phyloP scores from a whole-genome alignment of 805 yeast species.

The Saccharomycopsis fibuligera region DNA sequence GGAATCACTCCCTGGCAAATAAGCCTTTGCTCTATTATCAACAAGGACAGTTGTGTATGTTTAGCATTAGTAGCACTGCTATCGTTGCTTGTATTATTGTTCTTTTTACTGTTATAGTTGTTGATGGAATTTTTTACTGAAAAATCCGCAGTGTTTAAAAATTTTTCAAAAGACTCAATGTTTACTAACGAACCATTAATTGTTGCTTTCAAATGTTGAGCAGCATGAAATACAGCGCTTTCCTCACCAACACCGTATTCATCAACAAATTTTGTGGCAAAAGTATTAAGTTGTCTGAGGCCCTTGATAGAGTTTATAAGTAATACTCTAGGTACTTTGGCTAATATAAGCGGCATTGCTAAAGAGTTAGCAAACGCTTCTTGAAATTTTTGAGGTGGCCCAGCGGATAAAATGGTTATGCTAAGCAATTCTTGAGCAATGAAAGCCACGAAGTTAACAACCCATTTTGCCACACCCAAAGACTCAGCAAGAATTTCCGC shows the following conservation, averaged over 20 bases:
- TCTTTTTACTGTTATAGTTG: background rate
- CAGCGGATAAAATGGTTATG: conserved; percentile 1
- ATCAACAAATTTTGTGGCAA: conserved; percentile 3
- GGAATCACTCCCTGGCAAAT: conserved; percentile 19
- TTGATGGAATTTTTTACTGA: conserved; percentile 1
- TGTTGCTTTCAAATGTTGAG: conserved; percentile 7
- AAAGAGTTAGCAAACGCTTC: conserved; percentile 6
- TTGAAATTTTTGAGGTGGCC: background rate
- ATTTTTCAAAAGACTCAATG: conserved; percentile 16
- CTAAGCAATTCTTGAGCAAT: conserved; percentile 18
- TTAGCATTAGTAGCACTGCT: background rate
- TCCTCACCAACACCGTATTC: conserved; percentile 6
- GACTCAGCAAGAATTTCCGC: conserved; percentile 14
- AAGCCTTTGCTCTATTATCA: conserved; percentile 14
- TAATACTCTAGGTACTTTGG: conserved; percentile 16
- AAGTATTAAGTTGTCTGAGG: conserved; percentile 9
- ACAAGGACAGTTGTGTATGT: background rate
- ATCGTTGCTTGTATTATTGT: background rate
- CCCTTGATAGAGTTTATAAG: conserved; percentile 13
- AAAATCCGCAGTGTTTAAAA: conserved; percentile 11
- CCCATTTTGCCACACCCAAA: conserved; percentile 18
- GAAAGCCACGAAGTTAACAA: conserved; percentile 14
- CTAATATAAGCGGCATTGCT: conserved; percentile 18
- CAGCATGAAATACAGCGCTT: conserved; percentile 6
- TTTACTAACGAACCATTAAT: conserved; percentile 9